Evolutionary conservation across 805 yeast species (phyloP).

Genomic region (Ogataea chonburiensis): DNA sequence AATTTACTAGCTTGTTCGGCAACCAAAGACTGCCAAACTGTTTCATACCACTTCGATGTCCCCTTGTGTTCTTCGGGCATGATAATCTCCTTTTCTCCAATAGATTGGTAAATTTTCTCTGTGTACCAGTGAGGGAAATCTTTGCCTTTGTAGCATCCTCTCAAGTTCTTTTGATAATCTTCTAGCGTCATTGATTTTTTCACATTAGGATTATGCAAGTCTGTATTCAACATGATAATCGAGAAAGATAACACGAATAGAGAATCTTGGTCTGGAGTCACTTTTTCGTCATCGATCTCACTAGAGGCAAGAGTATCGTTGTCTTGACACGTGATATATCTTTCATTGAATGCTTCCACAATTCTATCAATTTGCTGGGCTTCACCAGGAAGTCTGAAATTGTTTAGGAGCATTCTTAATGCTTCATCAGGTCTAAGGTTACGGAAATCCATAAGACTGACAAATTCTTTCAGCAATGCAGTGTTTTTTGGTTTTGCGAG

Average conservation of each 20-base stretch:
- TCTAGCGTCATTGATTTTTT: constrained; percentile 88
- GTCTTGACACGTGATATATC: constrained; percentile 62
- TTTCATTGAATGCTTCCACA: constrained; percentile 80
- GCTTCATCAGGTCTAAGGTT: constrained; percentile 91
- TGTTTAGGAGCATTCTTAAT: constrained; percentile 71
- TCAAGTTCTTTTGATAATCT: constrained; percentile 73
- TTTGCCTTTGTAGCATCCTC: constrained; percentile 70
- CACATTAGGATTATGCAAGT: constrained; percentile 87
- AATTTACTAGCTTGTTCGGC: constrained; percentile 42
- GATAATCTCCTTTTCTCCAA: constrained; percentile 82
- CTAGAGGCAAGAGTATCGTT: constrained; percentile 8
- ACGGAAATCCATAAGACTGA: constrained; percentile 69
- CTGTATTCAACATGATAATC: constrained; percentile 91
- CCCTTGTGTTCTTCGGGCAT: constrained; percentile 98
- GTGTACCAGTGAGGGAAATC: constrained; percentile 88
- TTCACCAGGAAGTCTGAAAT: constrained; percentile 94
- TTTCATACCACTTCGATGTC: constrained; percentile 89
- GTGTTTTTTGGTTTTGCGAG: constrained; percentile 73
- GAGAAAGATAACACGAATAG: constrained; percentile 90
- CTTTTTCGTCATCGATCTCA: constrained; percentile 37
- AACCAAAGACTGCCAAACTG: constrained; percentile 72
- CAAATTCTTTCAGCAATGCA: constrained; percentile 59
- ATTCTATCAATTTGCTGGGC: constrained; percentile 94
- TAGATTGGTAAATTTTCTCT: constrained; percentile 74
- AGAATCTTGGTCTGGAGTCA: constrained; percentile 77